A percentile compares a stretch with the other conserved stretches of the same genome.
Evolutionary conservation across 2,329 filamentous ascomycete species (phyloP).

Genomic region (Colletotrichum horii): DNA sequence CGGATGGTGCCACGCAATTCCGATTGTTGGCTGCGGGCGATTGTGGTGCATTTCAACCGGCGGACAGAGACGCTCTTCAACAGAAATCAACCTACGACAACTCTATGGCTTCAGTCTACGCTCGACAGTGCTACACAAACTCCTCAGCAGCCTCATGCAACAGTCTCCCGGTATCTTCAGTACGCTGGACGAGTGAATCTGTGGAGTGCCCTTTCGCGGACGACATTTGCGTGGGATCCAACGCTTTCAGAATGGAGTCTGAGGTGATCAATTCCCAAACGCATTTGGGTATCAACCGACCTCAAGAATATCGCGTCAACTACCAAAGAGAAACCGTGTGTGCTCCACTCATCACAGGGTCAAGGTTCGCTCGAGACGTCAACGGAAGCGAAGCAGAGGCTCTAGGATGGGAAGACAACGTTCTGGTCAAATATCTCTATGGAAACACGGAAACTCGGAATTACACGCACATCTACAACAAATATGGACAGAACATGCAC

Average conservation of each 20-base stretch:
- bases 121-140: constrained; percentile 24
- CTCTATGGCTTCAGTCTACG: constrained; percentile 17
- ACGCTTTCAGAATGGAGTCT: constrained; percentile 6
- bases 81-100: not conserved
- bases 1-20: not conserved
- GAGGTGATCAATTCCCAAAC: constrained; percentile 22
- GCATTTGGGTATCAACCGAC: constrained; percentile 26
- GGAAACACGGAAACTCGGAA: not conserved
- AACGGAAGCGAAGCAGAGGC: not conserved
- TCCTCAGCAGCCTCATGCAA: constrained; percentile 4
- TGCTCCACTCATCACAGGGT: not conserved
- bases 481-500: not conserved
- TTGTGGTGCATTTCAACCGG: not conserved
- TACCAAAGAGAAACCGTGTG: constrained; percentile 5
- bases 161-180: not conserved
- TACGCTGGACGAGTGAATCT: not conserved
- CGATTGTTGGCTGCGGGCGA: not conserved
- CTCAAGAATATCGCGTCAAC: constrained; percentile 14
- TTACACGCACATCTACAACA: constrained; percentile 5
- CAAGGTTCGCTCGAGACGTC: not conserved
- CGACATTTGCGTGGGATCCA: constrained; percentile 13
- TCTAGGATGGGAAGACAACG: not conserved
- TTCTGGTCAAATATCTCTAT: not conserved
- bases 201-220: constrained; percentile 23
- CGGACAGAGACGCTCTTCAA: not conserved